Percentiles rank a stretch among this genome's conserved stretches.
Evolutionary conservation across 2,329 filamentous ascomycete species (phyloP).

Genomic region (Cordyceps militaris): DNA sequence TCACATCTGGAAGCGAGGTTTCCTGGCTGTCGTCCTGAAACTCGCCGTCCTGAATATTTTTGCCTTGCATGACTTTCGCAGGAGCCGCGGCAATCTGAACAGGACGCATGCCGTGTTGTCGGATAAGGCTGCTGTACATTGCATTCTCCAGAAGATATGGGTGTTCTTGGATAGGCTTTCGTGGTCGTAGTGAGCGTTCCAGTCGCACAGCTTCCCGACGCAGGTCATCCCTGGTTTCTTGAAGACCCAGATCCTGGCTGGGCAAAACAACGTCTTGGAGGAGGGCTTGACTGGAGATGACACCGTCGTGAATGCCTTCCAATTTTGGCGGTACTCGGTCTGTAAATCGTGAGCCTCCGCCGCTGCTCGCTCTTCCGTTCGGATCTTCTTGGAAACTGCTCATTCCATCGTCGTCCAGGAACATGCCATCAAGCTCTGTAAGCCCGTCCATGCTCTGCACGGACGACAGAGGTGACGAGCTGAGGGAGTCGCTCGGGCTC

Average conservation of each 20-base stretch:
- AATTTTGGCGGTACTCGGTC: neutral
- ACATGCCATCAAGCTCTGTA: conserved; percentile 17
- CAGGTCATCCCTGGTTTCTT: neutral
- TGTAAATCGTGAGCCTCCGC: neutral
- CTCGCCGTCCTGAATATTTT: conserved; percentile 42
- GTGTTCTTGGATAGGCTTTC: conserved; percentile 55
- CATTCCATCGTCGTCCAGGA: neutral
- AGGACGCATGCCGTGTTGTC: conserved; percentile 48
- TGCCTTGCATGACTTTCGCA: conserved; percentile 25
- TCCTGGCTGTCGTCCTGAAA: conserved; percentile 47
- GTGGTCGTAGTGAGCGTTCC: conserved; percentile 47
- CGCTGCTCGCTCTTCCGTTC: neutral
- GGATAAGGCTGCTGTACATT: conserved; percentile 45
- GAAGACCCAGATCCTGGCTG: conserved; percentile 11
- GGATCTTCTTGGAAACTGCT: conserved; percentile 5
- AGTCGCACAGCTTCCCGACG: conserved; percentile 26
- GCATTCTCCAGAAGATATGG: conserved; percentile 52
- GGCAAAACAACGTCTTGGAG: neutral
- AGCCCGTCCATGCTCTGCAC: conserved; percentile 23
- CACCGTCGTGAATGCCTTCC: neutral
- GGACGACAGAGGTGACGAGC: conserved; percentile 31
- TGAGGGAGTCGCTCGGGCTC: conserved; percentile 11
- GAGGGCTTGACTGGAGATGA: neutral
- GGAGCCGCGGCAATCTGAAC: conserved; percentile 34
- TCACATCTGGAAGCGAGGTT: conserved; percentile 23